phyloP scores from a whole-genome alignment of 73 alveolate genomes.

The Paramecium primaurelia region DNA sequence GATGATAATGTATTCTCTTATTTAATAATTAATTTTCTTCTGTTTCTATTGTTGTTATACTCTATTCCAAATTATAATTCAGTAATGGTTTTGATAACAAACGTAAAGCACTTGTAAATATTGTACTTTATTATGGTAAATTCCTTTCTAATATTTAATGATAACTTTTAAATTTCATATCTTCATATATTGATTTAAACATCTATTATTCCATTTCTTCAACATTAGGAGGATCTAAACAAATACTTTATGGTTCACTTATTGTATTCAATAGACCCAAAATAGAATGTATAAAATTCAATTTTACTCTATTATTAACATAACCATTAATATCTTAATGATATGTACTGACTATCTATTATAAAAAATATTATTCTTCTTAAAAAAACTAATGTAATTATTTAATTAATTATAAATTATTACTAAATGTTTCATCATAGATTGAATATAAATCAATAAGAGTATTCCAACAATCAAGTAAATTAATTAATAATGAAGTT shows the following conservation, averaged over 20 bases:
- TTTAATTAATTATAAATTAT: neutral
- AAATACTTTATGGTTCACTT: neutral
- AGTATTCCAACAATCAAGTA: neutral
- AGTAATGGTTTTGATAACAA: neutral
- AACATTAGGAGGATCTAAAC: neutral
- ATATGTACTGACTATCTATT: neutral
- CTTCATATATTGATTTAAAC: neutral
- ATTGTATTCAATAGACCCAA: neutral
- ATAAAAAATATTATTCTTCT: neutral
- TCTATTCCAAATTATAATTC: neutral
- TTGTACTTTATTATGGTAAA: neutral
- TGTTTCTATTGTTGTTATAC: neutral
- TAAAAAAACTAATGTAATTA: neutral
- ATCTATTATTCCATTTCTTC: neutral
- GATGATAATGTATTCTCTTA: neutral
- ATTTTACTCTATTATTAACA: neutral
- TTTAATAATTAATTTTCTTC: neutral
- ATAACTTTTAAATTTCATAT: neutral
- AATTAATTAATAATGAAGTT: neutral
- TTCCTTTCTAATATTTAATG: neutral
- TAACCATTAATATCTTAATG: neutral
- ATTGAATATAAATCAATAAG: constrained; percentile 4
- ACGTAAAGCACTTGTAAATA: neutral
- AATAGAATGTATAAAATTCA: neutral
- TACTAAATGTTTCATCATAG: neutral